phyloP scores from a whole-genome alignment of 164 flowering plant genomes.

The Pachysandra terminalis region DNA sequence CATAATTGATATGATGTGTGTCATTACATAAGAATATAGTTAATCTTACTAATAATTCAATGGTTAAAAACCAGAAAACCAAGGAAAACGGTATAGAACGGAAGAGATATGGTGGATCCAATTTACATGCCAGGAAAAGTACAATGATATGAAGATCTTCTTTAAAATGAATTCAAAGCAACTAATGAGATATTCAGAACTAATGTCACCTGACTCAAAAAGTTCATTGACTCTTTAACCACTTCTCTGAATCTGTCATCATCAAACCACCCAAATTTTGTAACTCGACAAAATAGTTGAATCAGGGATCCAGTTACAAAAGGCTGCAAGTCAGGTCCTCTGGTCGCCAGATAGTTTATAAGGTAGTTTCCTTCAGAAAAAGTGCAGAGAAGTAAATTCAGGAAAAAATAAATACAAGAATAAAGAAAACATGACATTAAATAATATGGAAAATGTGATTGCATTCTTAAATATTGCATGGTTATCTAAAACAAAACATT shows the following conservation, averaged over 20 bases:
- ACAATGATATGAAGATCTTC: not conserved
- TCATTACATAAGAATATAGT: too few relatives aligned
- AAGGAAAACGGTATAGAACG: too few relatives aligned
- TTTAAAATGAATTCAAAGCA: not conserved
- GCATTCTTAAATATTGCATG: not conserved
- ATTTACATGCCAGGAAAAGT: not conserved
- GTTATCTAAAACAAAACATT: not conserved
- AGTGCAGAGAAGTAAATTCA: slow-evolving; percentile 19
- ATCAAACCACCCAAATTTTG: slow-evolving; percentile 97
- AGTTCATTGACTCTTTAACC: slow-evolving; percentile 77
- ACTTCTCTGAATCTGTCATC: slow-evolving; percentile 89
- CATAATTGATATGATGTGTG: not conserved
- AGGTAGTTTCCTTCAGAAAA: slow-evolving; percentile 75
- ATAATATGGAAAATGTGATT: not conserved
- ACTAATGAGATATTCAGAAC: slow-evolving; percentile 3
- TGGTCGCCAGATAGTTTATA: slow-evolving; percentile 79
- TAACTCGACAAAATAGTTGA: slow-evolving; percentile 82
- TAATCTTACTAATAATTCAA: not conserved
- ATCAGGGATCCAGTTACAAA: slow-evolving; percentile 86
- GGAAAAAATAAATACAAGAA: slow-evolving; percentile 1
- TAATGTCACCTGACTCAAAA: slow-evolving; percentile 75
- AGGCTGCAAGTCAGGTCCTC: slow-evolving; percentile 91
- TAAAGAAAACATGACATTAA: not conserved
- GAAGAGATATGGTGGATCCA: not conserved
- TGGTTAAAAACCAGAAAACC: not conserved